Evolutionary conservation across 2,329 filamentous ascomycete species (phyloP), one percentile per base, ranked within the genome.

Genomic region (Annulohypoxylon truncatum): DNA sequence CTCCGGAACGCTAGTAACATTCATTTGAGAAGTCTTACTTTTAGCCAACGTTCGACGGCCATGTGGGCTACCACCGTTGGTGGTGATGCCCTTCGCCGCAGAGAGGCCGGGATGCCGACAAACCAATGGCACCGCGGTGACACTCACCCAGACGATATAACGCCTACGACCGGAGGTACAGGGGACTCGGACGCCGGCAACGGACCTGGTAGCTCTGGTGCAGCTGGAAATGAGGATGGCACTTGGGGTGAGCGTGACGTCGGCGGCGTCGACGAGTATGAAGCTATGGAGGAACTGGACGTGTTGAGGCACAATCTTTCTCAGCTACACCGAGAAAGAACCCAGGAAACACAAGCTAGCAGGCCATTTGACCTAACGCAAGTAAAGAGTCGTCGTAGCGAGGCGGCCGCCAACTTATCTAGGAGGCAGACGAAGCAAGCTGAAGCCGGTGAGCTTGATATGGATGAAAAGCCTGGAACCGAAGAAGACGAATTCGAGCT

Each of bases 401-500:
- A 68, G 22, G 53, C 61, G 15, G 63, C 10, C 20, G 38, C 35
- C 29, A 28, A 64, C n/a, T 22, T 64, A 29, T 63, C 70, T 20
- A 50, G 63, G 35, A 53, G 58, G 2, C 64, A 59, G 6, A 64
- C 67, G 35, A 65, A 47, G 26, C 61, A 66, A 13, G 42, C 29
- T 64, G 72, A 81, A 74, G 63, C 76, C 67, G 66, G 78, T 72
- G 48, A 80, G 7, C 69, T 79, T 70, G 71, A 79, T 54, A 59
- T 70, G 56, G 67, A 79, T 38, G 57, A 80, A 56, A 72, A 77
- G 51, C 73, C 73, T 24, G 79, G 77, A 4, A 82, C 85, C 13
- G 83, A 85, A 13, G 82, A 86, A 1, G 85, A 87, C 0, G 88
- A 86, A 2, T 93, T 94, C 68, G 85, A 91, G 65, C 82, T 94